These are phyloP conservation scores for Friedmanniomyces simplex DNA, from an alignment of 495 filamentous ascomycete species.

Conservation along the genomic window DNA sequence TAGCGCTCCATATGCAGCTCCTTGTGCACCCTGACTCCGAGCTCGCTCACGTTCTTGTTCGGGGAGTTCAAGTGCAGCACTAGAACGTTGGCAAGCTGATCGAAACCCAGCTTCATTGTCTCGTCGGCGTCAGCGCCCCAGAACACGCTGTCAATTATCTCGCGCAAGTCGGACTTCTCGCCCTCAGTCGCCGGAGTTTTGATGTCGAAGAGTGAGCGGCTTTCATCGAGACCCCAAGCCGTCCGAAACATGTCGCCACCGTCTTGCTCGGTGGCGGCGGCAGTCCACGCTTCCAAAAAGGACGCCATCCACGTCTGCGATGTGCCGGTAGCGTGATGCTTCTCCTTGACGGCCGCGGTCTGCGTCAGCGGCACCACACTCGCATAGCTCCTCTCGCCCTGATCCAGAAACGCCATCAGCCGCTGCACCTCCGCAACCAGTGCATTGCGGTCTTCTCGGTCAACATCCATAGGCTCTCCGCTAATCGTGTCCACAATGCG, in stretches of 20 bases:
- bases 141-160: slow-evolving; percentile 11
- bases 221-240: neutral
- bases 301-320: neutral
- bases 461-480: neutral
- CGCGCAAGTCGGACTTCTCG: slow-evolving; percentile 10
- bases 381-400: slow-evolving; percentile 18
- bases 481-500: slow-evolving; percentile 14
- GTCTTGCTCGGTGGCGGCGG: neutral
- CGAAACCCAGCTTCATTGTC: slow-evolving; percentile 2
- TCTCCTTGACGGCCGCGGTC: slow-evolving; percentile 1
- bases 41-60: neutral
- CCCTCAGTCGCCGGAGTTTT: neutral
- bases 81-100: slow-evolving; percentile 10
- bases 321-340: neutral
- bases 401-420: slow-evolving; percentile 23
- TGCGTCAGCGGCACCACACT: slow-evolving; percentile 9
- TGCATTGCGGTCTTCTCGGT: slow-evolving; percentile 2
- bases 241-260: slow-evolving; percentile 5
- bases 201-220: neutral
- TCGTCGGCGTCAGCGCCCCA: slow-evolving; percentile 9
- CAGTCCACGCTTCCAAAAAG: slow-evolving; percentile 16
- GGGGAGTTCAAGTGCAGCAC: slow-evolving; percentile 5
- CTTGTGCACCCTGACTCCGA: slow-evolving; percentile 7
- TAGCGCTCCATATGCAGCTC: slow-evolving; percentile 22
- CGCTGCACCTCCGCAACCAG: slow-evolving; percentile 21